Evolutionary conservation across 148 eudicot species (phyloP).

Genomic region (Rheum nobile): DNA sequence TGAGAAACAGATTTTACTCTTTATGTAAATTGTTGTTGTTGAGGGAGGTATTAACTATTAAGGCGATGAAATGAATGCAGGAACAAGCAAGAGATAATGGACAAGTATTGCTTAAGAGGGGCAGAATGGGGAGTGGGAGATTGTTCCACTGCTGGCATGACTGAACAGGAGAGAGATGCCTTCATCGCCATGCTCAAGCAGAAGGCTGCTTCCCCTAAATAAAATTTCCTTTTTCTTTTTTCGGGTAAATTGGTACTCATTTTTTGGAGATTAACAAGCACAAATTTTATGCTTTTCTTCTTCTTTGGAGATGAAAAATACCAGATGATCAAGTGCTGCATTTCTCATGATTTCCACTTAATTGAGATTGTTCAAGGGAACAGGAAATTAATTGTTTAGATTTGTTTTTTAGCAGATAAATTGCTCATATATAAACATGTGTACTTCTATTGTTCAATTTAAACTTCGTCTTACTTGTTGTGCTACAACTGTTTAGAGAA

Average conservation of each 20-base stretch:
- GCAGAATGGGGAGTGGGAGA: constrained; percentile 99
- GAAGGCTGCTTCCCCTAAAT: constrained; percentile 29
- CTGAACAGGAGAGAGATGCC: constrained; percentile 49
- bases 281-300: not conserved
- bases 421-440: not conserved
- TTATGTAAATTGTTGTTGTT: not conserved
- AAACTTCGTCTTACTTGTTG: too few species aligned
- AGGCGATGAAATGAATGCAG: constrained; percentile 18
- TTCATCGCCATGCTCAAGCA: constrained; percentile 73
- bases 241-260: not conserved
- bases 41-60: not conserved
- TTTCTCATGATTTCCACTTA: not conserved
- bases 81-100: constrained; percentile 65
- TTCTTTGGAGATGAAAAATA: not conserved
- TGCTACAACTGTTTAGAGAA: too few species aligned
- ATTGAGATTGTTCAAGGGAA: too few species aligned
- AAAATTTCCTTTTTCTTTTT: not conserved
- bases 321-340: not conserved
- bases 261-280: not conserved
- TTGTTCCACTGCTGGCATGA: constrained; percentile 81
- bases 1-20: too few species aligned
- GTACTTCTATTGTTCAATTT: not conserved
- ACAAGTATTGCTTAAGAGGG: constrained; percentile 86
- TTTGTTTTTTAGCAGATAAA: too few species aligned
- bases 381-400: too few species aligned